A percentile compares a stretch with the other conserved stretches of the same genome.
Evolutionary conservation across 2,329 filamentous ascomycete species (phyloP).

Genomic region (Penicillium sp.): DNA sequence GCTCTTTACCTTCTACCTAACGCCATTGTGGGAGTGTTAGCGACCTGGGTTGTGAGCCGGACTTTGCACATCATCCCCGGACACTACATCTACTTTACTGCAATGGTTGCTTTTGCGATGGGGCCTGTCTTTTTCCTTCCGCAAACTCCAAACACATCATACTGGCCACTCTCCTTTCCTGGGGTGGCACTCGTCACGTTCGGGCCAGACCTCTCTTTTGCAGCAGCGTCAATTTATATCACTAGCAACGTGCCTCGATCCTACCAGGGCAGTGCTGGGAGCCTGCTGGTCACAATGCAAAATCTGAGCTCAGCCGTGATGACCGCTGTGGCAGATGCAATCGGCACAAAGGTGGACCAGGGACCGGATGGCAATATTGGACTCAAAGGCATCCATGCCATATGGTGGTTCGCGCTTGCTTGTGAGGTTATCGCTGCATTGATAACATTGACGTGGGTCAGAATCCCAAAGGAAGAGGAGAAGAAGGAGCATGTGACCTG

Average conservation of each 20-base stretch:
- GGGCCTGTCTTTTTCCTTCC: constrained; percentile 38
- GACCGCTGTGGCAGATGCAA: constrained; percentile 29
- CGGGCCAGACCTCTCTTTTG: constrained; percentile 49
- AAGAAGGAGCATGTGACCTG: constrained; percentile 27
- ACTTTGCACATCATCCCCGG: constrained; percentile 45
- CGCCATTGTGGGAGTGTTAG: constrained; percentile 42
- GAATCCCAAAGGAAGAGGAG: constrained; percentile 40
- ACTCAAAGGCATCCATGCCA: constrained; percentile 35
- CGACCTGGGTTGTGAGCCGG: constrained; percentile 45
- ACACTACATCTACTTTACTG: constrained; percentile 45
- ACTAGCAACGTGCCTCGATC: constrained; percentile 45
- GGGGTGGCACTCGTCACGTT: constrained; percentile 46
- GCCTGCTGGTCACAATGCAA: constrained; percentile 47
- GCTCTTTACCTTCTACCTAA: constrained; percentile 47
- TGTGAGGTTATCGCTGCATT: constrained; percentile 32
- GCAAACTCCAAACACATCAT: constrained; percentile 39
- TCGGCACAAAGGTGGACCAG: constrained; percentile 27
- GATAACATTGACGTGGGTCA: constrained; percentile 38
- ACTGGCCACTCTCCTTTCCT: constrained; percentile 47
- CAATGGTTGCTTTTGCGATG: constrained; percentile 38
- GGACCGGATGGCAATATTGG: constrained; percentile 17
- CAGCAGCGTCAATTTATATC: constrained; percentile 48
- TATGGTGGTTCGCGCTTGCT: constrained; percentile 40
- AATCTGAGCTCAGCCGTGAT: constrained; percentile 46
- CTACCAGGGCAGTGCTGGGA: constrained; percentile 48